Evolutionary conservation across 73 alveolate genomes (phyloP).

Genomic region (Paramecium sonneborni): DNA sequence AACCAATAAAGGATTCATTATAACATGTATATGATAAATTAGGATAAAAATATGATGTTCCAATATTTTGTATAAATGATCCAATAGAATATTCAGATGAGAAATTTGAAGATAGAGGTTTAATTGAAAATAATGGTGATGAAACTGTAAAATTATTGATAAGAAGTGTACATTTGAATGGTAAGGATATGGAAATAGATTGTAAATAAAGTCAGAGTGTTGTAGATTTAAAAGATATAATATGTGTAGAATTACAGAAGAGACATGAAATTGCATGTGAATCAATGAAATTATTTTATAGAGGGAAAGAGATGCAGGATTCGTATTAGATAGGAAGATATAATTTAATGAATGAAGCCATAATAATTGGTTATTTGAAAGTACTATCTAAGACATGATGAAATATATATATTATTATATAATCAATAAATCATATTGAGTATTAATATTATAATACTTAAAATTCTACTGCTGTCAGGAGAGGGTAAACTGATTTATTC

Average conservation of each 20-base stretch:
- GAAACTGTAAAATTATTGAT: neutral
- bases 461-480: neutral
- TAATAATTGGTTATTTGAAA: neutral
- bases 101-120: neutral
- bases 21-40: constrained; percentile 1
- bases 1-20: neutral
- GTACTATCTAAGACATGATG: neutral
- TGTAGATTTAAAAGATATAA: neutral
- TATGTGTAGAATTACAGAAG: neutral
- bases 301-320: constrained; percentile 6
- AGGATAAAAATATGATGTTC: constrained; percentile 33
- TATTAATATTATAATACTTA: neutral
- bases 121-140: neutral
- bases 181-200: constrained; percentile 4
- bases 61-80: constrained; percentile 52
- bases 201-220: neutral
- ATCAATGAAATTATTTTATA: neutral
- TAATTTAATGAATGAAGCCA: neutral
- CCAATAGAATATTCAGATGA: neutral
- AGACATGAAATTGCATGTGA: neutral
- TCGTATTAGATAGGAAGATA: neutral
- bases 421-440: constrained; percentile 12
- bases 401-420: neutral
- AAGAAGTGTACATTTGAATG: neutral
- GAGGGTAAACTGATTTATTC: neutral